Evolutionary conservation across 1,139 yeast species (phyloP), one percentile per base, ranked within the genome.

Genomic region (Hemisphaericaspora subhashii): DNA sequence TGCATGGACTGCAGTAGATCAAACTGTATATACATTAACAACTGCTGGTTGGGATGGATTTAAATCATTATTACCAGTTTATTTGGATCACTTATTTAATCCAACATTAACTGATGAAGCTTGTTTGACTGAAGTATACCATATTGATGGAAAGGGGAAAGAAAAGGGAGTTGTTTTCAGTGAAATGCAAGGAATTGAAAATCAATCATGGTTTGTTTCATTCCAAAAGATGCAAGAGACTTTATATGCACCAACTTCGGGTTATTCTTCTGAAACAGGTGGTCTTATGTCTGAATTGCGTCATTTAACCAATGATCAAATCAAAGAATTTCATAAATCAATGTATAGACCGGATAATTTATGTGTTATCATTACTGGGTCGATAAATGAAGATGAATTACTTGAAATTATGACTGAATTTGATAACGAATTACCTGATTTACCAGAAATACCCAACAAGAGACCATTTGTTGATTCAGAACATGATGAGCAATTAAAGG

Each of bases 41-140:
- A 82, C 95, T 30, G 98, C 98, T 0, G 98, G 98, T 5, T 90
- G 97, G 96, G 89, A 86, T 41, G 98, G 98, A 0, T 94, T 94
- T 62, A 79, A 77, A 41, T 74, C 82, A 40, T 65, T 94, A 31
- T 72, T 94, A 31, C 98, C 98, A 0, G 83, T 89, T 2, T 94
- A 92, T 57, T 66, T 94, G 51, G 98, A 94, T 54, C 98, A 92
- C 57, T 64, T 94, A 28, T 61, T 90, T 37, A 62, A 81, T 50
- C 98, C 99, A 1, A 87, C 95, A 0, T 65, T 94, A 42, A 85
- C 95, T 0, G 95, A 89, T 53, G 87, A 81, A 40, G 96, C 96
- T 0, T 92, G 96, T 53, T 67, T 85, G 40, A 92, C 98, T 1
- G 99, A 94, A 55, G 98, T 94, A 5, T 88, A 88, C 58, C 98